phyloP scores from a whole-genome alignment of 225 moss, liverwort and hornwort genomes.

The Physcomitrium patens region DNA sequence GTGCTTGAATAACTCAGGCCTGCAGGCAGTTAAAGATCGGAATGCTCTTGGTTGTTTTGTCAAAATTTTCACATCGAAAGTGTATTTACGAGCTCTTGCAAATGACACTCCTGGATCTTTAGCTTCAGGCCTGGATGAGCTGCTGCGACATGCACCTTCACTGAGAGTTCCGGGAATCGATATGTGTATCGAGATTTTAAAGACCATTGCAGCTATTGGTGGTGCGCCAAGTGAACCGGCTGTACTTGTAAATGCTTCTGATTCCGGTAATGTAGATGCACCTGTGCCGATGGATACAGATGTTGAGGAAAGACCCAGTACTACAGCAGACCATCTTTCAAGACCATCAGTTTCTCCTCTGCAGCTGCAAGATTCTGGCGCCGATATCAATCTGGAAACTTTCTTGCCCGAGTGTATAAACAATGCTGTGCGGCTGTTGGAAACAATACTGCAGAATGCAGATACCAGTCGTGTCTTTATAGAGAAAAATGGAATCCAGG shows the following conservation, averaged over 20 bases:
- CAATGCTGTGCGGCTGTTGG: slow-evolving; percentile 87
- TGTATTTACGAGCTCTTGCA: slow-evolving; percentile 85
- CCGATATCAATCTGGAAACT: slow-evolving; percentile 59
- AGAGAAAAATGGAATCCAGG: slow-evolving; percentile 95
- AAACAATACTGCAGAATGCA: slow-evolving; percentile 90
- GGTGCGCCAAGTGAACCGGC: slow-evolving; percentile 64
- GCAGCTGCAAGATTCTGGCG: slow-evolving; percentile 55
- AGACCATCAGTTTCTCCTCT: slow-evolving; percentile 51
- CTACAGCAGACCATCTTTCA: slow-evolving; percentile 39
- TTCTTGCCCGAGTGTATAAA: slow-evolving; percentile 99
- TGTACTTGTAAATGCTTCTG: slow-evolving; percentile 36
- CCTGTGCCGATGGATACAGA: slow-evolving; percentile 99
- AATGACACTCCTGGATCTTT: slow-evolving; percentile 97
- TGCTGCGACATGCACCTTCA: slow-evolving; percentile 95
- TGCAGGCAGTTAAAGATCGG: slow-evolving; percentile 90
- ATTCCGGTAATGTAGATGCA: slow-evolving; percentile 55
- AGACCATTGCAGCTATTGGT: slow-evolving; percentile 79
- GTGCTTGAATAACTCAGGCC: slow-evolving; percentile 84
- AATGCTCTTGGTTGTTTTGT: slow-evolving; percentile 97
- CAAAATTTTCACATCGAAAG: slow-evolving; percentile 91
- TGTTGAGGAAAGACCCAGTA: slow-evolving; percentile 60
- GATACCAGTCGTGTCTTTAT: slow-evolving; percentile 96
- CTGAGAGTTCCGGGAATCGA: slow-evolving; percentile 92
- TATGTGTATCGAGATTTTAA: slow-evolving; percentile 98
- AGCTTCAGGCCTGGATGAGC: slow-evolving; percentile 92